These are phyloP conservation scores for Colletotrichum viniferum DNA, from an alignment of 2,329 filamentous ascomycete genomes.

Conservation along the genomic window DNA sequence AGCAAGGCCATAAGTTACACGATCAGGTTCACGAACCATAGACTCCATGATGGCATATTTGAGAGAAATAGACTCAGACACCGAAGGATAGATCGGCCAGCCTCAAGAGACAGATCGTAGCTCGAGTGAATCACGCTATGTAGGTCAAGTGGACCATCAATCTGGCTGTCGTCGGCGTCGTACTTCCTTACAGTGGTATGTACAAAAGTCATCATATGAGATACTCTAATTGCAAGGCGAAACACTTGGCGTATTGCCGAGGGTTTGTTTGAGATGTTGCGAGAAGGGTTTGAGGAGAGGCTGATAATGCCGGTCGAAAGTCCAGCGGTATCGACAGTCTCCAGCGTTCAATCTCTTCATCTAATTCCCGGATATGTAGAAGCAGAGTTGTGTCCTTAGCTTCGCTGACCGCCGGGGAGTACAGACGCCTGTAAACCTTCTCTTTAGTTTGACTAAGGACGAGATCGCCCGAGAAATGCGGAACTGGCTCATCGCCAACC, in stretches of 20 bases:
- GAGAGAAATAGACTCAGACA: background rate
- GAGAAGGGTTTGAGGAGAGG: background rate
- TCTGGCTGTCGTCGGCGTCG: background rate
- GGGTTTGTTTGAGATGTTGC: background rate
- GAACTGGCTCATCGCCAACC: background rate
- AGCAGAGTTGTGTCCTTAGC: constrained; percentile 14
- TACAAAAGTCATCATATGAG: constrained; percentile 21
- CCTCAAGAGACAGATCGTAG: constrained; percentile 25
- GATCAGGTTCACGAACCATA: background rate
- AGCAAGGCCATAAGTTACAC: background rate
- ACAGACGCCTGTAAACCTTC: background rate
- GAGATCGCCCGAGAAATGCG: background rate
- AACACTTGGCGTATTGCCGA: background rate
- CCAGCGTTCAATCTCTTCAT: constrained; percentile 37
- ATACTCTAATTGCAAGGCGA: constrained; percentile 24
- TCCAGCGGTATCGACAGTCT: constrained; percentile 26
- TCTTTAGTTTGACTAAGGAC: background rate
- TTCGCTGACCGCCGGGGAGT: background rate
- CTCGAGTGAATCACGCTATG: constrained; percentile 27
- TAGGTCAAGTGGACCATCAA: constrained; percentile 17
- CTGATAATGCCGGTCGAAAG: constrained; percentile 6
- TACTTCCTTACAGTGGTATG: constrained; percentile 25
- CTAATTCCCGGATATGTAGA: constrained; percentile 29
- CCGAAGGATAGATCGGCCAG: constrained; percentile 23
- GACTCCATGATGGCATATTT: background rate